These are phyloP conservation scores for Fremontodendron californicum DNA, from an alignment of 345 rosid genomes.

Conservation along the genomic window DNA sequence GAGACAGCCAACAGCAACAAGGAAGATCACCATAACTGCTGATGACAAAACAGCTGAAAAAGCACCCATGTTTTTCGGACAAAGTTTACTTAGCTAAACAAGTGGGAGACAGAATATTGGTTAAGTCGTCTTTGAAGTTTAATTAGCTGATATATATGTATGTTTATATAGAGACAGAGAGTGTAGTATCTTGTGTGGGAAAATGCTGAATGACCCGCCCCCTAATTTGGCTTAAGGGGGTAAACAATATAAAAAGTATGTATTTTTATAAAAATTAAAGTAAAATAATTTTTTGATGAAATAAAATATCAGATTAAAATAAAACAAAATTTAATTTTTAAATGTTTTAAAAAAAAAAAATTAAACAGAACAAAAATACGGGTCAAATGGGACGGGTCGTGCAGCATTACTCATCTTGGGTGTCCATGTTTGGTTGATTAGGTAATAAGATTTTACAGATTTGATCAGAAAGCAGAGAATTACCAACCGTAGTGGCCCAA, in stretches of 20 bases:
- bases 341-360: too few species aligned
- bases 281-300: too few species aligned
- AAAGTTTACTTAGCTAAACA: neutral
- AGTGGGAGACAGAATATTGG: neutral
- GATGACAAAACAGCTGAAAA: conserved; percentile 4
- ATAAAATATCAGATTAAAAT: too few species aligned
- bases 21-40: conserved; percentile 16
- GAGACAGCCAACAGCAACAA: conserved; percentile 23
- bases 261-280: too few species aligned
- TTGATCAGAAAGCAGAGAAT: conserved; percentile 16
- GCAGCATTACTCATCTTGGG: too few species aligned
- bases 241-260: too few species aligned
- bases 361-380: too few species aligned
- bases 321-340: too few species aligned
- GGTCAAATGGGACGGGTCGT: too few species aligned
- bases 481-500: conserved; percentile 32
- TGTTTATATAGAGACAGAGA: conserved; percentile 21
- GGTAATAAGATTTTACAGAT: conserved; percentile 11
- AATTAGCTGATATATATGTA: too few species aligned
- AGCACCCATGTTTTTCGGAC: conserved; percentile 14
- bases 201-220: too few species aligned
- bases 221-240: too few species aligned
- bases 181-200: neutral
- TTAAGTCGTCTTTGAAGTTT: neutral
- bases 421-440: conserved; percentile 19